Percentiles rank a stretch among this genome's conserved stretches.
Evolutionary conservation across 306 rosid species (phyloP).

Genomic region (Geum urbanum): DNA sequence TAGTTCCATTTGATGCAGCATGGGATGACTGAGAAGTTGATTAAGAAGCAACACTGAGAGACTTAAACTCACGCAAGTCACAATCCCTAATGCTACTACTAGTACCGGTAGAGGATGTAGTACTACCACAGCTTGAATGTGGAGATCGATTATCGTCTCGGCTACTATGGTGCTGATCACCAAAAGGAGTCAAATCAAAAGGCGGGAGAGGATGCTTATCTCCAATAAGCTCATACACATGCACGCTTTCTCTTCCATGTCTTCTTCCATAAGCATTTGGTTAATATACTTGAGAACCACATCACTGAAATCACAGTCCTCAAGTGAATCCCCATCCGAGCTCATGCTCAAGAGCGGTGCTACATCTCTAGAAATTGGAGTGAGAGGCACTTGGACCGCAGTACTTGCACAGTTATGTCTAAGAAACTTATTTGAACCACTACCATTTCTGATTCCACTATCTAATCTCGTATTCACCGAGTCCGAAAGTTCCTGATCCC

Average conservation of each 20-base stretch:
- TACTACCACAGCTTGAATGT: slow-evolving; percentile 5
- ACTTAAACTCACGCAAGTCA: slow-evolving; percentile 15
- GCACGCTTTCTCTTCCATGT: slow-evolving; percentile 35
- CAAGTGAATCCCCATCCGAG: slow-evolving; percentile 16
- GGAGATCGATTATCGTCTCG: slow-evolving; percentile 8
- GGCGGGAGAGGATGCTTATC: slow-evolving; percentile 8
- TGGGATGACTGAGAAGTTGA: slow-evolving; percentile 22
- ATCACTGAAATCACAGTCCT: slow-evolving; percentile 38
- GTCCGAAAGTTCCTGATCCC: slow-evolving; percentile 4
- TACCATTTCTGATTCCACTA: slow-evolving; percentile 7
- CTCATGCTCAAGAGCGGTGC: not conserved
- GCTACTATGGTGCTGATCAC: slow-evolving; percentile 20
- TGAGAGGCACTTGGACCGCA: slow-evolving; percentile 10
- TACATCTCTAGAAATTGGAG: slow-evolving; percentile 10
- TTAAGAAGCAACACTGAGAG: slow-evolving; percentile 11
- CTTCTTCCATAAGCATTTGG: slow-evolving; percentile 42
- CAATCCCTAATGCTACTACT: slow-evolving; percentile 13
- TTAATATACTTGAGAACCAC: slow-evolving; percentile 35
- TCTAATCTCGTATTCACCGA: slow-evolving; percentile 4
- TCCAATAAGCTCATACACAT: slow-evolving; percentile 32
- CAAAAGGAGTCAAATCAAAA: slow-evolving; percentile 5
- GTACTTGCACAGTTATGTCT: slow-evolving; percentile 22
- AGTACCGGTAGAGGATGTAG: slow-evolving; percentile 1
- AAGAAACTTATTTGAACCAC: slow-evolving; percentile 1
- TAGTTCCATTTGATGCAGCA: slow-evolving; percentile 19